These are phyloP conservation scores for Forsythia viridissima DNA, from an alignment of 257 asterid species.

Conservation along the genomic window DNA sequence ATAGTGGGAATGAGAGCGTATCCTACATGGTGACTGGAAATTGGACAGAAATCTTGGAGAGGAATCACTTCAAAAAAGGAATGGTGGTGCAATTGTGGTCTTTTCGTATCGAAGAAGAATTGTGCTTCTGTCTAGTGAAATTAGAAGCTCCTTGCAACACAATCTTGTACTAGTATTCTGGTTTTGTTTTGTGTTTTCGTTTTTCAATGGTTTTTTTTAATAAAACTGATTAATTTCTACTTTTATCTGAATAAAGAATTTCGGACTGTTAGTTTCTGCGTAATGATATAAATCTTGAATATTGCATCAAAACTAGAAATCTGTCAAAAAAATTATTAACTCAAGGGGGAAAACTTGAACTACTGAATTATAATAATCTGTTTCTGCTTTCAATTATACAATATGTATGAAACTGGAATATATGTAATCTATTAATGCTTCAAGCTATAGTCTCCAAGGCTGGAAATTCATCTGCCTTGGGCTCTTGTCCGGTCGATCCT, in stretches of 20 bases:
- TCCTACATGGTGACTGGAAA: no score
- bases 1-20: no score
- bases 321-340: background rate
- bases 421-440: background rate
- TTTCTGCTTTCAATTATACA: background rate
- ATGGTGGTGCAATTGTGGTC: no score
- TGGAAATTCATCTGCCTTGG: slow-evolving; percentile 22
- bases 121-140: background rate
- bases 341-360: background rate
- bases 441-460: slow-evolving; percentile 25
- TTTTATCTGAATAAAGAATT: background rate
- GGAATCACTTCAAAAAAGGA: no score
- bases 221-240: no score
- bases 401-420: background rate
- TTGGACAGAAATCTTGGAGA: no score
- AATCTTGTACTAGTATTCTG: background rate
- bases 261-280: background rate
- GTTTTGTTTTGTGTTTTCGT: background rate
- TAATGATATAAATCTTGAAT: background rate
- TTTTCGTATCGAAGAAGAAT: background rate
- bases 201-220: no score
- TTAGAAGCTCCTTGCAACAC: background rate
- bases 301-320: no score
- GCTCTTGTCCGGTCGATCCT: slow-evolving; percentile 47
- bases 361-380: background rate